Evolutionary conservation across 2,329 filamentous ascomycete species (phyloP).

Genomic region (Rutstroemia sp.): DNA sequence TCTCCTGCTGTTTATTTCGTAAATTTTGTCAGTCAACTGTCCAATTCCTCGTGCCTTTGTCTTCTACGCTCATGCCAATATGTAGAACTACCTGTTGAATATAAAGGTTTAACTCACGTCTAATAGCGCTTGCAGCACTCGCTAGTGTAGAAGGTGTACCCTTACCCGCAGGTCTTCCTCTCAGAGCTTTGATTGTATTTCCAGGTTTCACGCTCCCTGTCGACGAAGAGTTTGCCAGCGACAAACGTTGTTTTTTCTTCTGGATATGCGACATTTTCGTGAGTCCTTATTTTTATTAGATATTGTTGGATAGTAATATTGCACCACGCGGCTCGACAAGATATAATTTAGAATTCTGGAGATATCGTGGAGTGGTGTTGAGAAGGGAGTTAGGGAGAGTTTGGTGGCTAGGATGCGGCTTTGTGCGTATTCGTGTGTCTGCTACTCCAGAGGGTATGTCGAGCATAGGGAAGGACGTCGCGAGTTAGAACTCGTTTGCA

Average conservation of each 20-base stretch:
- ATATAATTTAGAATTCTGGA: no score
- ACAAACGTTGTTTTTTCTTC: background rate
- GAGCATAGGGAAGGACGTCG: no score
- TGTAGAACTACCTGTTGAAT: background rate
- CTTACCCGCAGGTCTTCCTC: constrained; percentile 1
- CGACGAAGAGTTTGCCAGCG: background rate
- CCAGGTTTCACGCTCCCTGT: background rate
- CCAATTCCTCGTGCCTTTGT: no score
- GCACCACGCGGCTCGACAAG: no score
- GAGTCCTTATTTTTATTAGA: background rate
- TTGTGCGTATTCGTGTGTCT: no score
- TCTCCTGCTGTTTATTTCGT: constrained; percentile 53
- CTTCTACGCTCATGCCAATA: no score
- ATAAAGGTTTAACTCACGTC: constrained; percentile 3
- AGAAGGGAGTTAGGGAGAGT: no score
- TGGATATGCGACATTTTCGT: background rate
- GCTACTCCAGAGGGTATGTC: no score
- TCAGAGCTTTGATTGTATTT: no score
- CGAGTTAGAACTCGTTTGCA: no score
- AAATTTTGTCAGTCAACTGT: background rate
- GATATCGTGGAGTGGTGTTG: no score
- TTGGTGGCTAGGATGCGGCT: background rate
- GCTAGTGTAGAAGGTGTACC: background rate
- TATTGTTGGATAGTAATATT: background rate
- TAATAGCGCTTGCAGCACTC: constrained; percentile 6